A percentile compares a stretch with the other conserved stretches of the same genome.
These are phyloP conservation scores for Rhodotorula sp. DNA, from an alignment of 1,284 basidiomycete genomes.

Conservation along the genomic window DNA sequence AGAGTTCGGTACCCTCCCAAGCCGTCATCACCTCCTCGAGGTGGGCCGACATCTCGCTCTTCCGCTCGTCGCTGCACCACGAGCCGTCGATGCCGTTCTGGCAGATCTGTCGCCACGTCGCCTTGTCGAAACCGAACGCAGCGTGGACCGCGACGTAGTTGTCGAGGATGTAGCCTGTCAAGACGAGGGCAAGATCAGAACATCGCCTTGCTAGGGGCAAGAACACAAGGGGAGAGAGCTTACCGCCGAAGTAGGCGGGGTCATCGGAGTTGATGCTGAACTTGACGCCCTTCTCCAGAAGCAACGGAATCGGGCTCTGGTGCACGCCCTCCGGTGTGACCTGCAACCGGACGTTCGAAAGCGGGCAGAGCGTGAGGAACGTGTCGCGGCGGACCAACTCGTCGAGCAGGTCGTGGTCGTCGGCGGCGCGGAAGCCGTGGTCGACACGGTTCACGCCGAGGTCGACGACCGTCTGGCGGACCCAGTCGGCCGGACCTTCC, in stretches of 20 bases:
- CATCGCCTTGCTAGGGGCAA: background rate
- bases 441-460: slow-evolving; percentile 43
- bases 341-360: slow-evolving; percentile 40
- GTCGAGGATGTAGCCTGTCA: slow-evolving; percentile 37
- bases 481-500: slow-evolving; percentile 42
- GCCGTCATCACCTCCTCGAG: slow-evolving; percentile 28
- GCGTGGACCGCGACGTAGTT: slow-evolving; percentile 43
- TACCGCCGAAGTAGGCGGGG: slow-evolving; percentile 43
- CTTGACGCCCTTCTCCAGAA: slow-evolving; percentile 41
- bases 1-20: slow-evolving; percentile 32
- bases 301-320: slow-evolving; percentile 38
- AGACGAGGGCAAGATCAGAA: background rate
- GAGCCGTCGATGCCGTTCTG: slow-evolving; percentile 39
- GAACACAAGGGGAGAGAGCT: background rate
- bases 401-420: slow-evolving; percentile 39
- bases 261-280: slow-evolving; percentile 46
- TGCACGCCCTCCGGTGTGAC: slow-evolving; percentile 30
- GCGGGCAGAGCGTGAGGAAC: slow-evolving; percentile 41
- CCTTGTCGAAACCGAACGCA: slow-evolving; percentile 36
- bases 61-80: slow-evolving; percentile 39
- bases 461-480: slow-evolving; percentile 35
- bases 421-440: slow-evolving; percentile 42
- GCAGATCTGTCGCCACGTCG: slow-evolving; percentile 38
- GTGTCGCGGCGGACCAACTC: slow-evolving; percentile 31
- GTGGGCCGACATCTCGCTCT: slow-evolving; percentile 20